phyloP scores from a whole-genome alignment of 2,329 filamentous ascomycete species.

The Colletotrichum tanaceti region DNA sequence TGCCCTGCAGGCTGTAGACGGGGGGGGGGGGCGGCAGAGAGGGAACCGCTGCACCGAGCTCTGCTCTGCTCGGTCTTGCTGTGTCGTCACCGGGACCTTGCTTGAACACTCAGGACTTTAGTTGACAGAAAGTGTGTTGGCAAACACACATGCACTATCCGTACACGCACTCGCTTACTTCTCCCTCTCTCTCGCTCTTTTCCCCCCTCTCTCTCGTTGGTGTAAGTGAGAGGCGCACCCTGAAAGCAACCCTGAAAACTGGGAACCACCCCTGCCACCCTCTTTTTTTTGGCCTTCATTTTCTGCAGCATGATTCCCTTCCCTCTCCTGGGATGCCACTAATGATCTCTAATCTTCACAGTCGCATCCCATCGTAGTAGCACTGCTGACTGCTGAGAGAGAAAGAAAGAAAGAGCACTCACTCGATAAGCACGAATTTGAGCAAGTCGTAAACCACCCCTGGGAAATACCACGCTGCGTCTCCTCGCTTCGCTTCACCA shows the following conservation, averaged over 20 bases:
- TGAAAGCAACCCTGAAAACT: conserved; percentile 34
- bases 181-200: too few species aligned
- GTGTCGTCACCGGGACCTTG: background rate
- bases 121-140: too few species aligned
- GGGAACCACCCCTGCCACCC: conserved; percentile 38
- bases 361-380: conserved; percentile 19
- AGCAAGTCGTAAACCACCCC: background rate
- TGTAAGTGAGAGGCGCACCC: background rate
- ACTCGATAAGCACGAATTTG: too few species aligned
- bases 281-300: background rate
- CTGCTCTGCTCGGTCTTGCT: conserved; percentile 8
- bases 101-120: too few species aligned
- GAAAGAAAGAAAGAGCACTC: background rate
- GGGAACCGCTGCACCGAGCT: conserved; percentile 26
- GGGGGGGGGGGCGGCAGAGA: background rate
- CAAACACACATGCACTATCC: too few species aligned
- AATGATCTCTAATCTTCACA: background rate
- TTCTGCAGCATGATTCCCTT: background rate
- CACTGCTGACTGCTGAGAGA: background rate
- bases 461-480: conserved; percentile 23
- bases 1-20: background rate
- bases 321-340: background rate
- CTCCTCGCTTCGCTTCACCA: conserved; percentile 24
- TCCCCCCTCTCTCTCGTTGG: too few species aligned
- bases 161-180: too few species aligned